A percentile compares a stretch with the other conserved stretches of the same genome.
These are phyloP conservation scores for Candida yuanshanica DNA, from an alignment of 805 yeast species.

Conservation along the genomic window DNA sequence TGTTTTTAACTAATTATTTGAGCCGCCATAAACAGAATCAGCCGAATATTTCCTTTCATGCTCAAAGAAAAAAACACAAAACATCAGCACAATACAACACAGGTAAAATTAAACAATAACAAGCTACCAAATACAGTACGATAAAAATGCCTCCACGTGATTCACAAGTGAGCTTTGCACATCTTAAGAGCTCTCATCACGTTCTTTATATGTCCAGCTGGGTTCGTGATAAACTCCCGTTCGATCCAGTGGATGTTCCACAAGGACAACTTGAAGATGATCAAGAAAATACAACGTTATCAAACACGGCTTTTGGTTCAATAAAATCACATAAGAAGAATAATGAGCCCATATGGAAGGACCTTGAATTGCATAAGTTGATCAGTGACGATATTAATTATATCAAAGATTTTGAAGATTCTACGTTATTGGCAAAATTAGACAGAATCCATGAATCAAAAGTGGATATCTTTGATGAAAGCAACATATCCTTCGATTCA, in stretches of 20 bases:
- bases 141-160: constrained; percentile 2
- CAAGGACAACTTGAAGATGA: constrained; percentile 12
- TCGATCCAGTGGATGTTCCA: constrained; percentile 22
- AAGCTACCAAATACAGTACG: constrained; percentile 1
- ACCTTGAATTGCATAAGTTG: constrained; percentile 21
- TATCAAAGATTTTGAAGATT: constrained; percentile 3
- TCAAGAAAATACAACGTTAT: constrained; percentile 7
- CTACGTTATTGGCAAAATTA: constrained; percentile 12
- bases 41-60: no score
- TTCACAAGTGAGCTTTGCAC: constrained; percentile 12
- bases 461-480: constrained; percentile 4
- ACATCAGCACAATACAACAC: no score
- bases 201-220: constrained; percentile 29
- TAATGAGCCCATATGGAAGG: constrained; percentile 23
- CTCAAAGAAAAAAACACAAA: no score
- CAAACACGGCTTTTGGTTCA: constrained; percentile 22
- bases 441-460: constrained; percentile 8
- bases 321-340: constrained; percentile 13
- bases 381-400: constrained; percentile 17
- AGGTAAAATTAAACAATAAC: neutral
- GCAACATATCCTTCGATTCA: constrained; percentile 3
- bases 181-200: constrained; percentile 24
- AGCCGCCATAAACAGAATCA: no score
- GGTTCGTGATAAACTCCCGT: constrained; percentile 24
- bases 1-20: no score